phyloP scores from a whole-genome alignment of 306 rosid genomes.

The Ziziphus jujuba region DNA sequence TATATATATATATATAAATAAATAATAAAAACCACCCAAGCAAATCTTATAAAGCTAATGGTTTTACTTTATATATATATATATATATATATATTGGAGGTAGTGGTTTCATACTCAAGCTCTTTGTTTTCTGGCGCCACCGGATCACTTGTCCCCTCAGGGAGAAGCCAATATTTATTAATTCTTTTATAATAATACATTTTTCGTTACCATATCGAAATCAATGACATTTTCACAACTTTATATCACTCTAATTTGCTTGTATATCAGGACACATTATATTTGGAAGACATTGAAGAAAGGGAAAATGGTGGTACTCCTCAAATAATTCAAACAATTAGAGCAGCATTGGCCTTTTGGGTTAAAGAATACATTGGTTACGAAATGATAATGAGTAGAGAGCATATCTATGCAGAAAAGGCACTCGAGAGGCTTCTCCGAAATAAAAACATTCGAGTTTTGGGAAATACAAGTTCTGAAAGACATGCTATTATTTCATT shows the following conservation, averaged over 20 bases:
- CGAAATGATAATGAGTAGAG: slow-evolving; percentile 60
- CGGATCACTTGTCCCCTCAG: too few relatives aligned
- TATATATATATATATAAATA: too few relatives aligned
- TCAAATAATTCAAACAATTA: slow-evolving; percentile 71
- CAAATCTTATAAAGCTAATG: too few relatives aligned
- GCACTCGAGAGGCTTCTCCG: slow-evolving; percentile 58
- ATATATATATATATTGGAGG: too few relatives aligned
- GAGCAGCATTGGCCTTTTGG: slow-evolving; percentile 90
- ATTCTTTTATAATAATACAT: too few relatives aligned
- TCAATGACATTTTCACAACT: too few relatives aligned
- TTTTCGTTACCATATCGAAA: too few relatives aligned
- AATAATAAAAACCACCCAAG: too few relatives aligned
- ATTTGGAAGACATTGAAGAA: slow-evolving; percentile 65
- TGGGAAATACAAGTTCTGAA: slow-evolving; percentile 56
- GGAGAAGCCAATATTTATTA: too few relatives aligned
- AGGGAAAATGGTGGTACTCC: slow-evolving; percentile 92
- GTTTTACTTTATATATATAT: too few relatives aligned
- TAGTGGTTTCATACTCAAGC: too few relatives aligned
- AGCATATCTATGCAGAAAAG: slow-evolving; percentile 42
- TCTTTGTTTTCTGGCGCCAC: too few relatives aligned
- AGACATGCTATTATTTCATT: slow-evolving; percentile 79
- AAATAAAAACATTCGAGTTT: slow-evolving; percentile 51
- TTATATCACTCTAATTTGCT: not conserved
- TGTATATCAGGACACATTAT: slow-evolving; percentile 68
- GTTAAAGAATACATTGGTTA: slow-evolving; percentile 68